These are phyloP conservation scores for Arthrobotrys iridis DNA, from an alignment of 2,329 filamentous ascomycete genomes.

Conservation along the genomic window DNA sequence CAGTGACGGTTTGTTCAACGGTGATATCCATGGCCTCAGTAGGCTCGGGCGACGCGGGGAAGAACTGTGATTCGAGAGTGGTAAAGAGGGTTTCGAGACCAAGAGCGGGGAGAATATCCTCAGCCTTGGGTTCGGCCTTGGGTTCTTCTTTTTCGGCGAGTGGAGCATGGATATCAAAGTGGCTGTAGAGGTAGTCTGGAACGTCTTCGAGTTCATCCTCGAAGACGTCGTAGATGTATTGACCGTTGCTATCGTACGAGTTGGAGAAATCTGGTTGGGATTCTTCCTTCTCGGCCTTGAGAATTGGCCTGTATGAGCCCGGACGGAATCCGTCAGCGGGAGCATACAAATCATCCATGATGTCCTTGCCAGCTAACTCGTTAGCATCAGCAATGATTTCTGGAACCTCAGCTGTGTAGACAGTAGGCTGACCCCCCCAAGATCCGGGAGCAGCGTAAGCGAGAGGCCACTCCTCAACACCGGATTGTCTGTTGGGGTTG, in stretches of 20 bases:
- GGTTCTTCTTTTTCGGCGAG: constrained; percentile 44
- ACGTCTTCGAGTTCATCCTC: constrained; percentile 51
- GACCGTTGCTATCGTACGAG: constrained; percentile 52
- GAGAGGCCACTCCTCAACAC: constrained; percentile 57
- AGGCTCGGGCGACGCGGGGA: constrained; percentile 34
- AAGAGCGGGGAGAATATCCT: constrained; percentile 43
- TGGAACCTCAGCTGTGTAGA: constrained; percentile 42
- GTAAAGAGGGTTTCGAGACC: constrained; percentile 48
- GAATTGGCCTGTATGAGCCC: constrained; percentile 40
- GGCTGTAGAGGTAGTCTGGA: constrained; percentile 48
- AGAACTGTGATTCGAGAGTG: constrained; percentile 48
- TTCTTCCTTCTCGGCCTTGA: constrained; percentile 47
- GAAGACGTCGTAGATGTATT: constrained; percentile 52
- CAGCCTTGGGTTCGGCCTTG: constrained; percentile 35
- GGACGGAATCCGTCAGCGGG: constrained; percentile 50
- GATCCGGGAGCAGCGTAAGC: constrained; percentile 55
- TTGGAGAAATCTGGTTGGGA: constrained; percentile 40
- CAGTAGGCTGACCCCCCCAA: constrained; percentile 43
- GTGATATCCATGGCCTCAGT: constrained; percentile 19
- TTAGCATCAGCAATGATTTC: constrained; percentile 47
- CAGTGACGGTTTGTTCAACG: constrained; percentile 24
- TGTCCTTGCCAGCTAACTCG: constrained; percentile 45
- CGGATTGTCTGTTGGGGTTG: constrained; percentile 55
- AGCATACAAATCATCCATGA: constrained; percentile 47
- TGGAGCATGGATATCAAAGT: constrained; percentile 51